These are phyloP conservation scores for Rosa rugosa DNA, from an alignment of 306 rosid species.

Conservation along the genomic window DNA sequence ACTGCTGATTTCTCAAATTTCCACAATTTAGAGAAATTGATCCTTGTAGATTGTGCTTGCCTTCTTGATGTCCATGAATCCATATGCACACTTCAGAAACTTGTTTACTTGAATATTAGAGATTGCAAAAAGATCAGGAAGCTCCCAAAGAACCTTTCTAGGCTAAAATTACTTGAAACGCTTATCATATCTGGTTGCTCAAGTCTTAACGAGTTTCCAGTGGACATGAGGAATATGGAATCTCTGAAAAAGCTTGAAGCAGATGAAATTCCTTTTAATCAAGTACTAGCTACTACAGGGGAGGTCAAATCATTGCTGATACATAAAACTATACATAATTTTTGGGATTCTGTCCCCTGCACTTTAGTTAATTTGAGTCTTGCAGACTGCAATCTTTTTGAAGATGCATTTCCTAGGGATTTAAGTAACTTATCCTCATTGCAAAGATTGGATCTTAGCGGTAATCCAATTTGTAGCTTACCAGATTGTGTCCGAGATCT, in stretches of 20 bases:
- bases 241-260: conserved; percentile 10
- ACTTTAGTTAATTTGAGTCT: background rate
- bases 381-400: background rate
- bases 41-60: conserved; percentile 5
- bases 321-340: background rate
- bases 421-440: background rate
- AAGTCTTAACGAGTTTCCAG: background rate
- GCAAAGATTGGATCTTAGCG: background rate
- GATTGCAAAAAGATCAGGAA: conserved; percentile 5
- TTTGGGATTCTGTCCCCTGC: background rate
- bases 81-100: conserved; percentile 7
- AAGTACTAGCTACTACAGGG: background rate
- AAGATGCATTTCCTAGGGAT: background rate
- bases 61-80: conserved; percentile 10
- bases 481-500: background rate
- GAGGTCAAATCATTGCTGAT: background rate
- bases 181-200: conserved; percentile 1
- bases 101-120: conserved; percentile 4
- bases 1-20: background rate
- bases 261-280: background rate
- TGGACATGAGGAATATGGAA: background rate
- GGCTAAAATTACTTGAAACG: background rate
- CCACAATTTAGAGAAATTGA: conserved; percentile 12
- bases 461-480: background rate
- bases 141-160: background rate